Evolutionary conservation across 371 early-diverging fungal species (phyloP).

Genomic region (Mucor circinelloides): DNA sequence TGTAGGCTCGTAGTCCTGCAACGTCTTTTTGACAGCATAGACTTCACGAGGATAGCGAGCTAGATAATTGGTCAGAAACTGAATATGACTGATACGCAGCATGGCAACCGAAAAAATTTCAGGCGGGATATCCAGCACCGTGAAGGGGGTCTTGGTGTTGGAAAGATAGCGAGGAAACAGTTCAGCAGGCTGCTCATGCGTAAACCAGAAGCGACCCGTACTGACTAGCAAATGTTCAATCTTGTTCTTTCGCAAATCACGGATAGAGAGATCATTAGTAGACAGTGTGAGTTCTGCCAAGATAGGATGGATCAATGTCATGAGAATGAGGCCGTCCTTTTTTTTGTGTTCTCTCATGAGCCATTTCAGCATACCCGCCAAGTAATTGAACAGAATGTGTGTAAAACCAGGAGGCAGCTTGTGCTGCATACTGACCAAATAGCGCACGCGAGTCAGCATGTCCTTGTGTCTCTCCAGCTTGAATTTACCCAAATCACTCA

Average conservation of each 20-base stretch:
- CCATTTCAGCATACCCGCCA: conserved; percentile 70
- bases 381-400: conserved; percentile 61
- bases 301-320: conserved; percentile 55
- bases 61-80: conserved; percentile 65
- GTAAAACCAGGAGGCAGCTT: conserved; percentile 63
- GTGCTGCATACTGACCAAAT: conserved; percentile 53
- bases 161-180: conserved; percentile 57
- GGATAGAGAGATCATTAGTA: conserved; percentile 60
- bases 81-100: conserved; percentile 64
- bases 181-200: conserved; percentile 49
- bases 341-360: conserved; percentile 43
- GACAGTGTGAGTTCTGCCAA: conserved; percentile 59
- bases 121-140: conserved; percentile 50
- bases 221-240: conserved; percentile 58
- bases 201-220: conserved; percentile 68
- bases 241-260: conserved; percentile 68
- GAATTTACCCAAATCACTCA: conserved; percentile 55
- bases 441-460: conserved; percentile 48
- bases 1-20: conserved; percentile 48
- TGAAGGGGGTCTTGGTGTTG: conserved; percentile 30
- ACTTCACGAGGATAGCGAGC: conserved; percentile 59
- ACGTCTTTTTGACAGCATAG: conserved; percentile 56
- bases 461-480: conserved; percentile 42
- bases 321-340: conserved; percentile 44
- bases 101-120: conserved; percentile 59